Evolutionary conservation across 495 filamentous ascomycete species (phyloP).

Genomic region (Talaromyces trachyspermus): DNA sequence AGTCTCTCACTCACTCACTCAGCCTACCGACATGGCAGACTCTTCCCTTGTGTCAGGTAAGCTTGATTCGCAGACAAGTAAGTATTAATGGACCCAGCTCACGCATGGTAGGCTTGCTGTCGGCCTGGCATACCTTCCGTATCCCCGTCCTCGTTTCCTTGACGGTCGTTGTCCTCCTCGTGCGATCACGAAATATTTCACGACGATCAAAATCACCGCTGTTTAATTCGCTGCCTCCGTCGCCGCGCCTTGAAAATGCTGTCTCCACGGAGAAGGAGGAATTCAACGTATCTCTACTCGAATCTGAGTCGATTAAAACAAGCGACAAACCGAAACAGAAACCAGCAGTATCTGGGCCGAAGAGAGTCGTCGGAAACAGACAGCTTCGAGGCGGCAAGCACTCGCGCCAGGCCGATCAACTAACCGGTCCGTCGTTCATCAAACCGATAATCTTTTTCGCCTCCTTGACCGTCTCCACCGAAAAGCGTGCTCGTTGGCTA

Average conservation of each 20-base stretch:
- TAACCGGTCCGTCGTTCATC: slow-evolving; percentile 32
- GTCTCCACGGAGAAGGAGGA: slow-evolving; percentile 25
- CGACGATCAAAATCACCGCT: slow-evolving; percentile 22
- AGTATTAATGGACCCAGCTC: neutral
- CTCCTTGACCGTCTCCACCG: slow-evolving; percentile 73
- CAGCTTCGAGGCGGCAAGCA: slow-evolving; percentile 22
- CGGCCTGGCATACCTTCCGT: slow-evolving; percentile 36
- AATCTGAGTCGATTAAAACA: slow-evolving; percentile 7
- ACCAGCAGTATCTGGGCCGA: slow-evolving; percentile 22
- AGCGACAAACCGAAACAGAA: slow-evolving; percentile 9
- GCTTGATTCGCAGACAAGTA: neutral
- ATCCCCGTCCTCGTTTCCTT: slow-evolving; percentile 27
- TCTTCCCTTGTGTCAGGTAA: neutral
- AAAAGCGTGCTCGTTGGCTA: slow-evolving; percentile 54
- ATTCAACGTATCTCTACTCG: slow-evolving; percentile 7
- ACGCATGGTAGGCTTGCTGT: slow-evolving; percentile 20
- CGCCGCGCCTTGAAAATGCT: slow-evolving; percentile 21
- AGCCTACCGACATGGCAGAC: neutral
- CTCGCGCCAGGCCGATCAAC: slow-evolving; percentile 13
- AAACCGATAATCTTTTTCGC: slow-evolving; percentile 84
- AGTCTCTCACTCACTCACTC: neutral
- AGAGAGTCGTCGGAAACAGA: slow-evolving; percentile 34
- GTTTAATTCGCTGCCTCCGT: slow-evolving; percentile 27
- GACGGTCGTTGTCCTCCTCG: slow-evolving; percentile 15
- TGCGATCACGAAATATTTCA: slow-evolving; percentile 21